A percentile compares a stretch with the other conserved stretches of the same genome.
These are phyloP conservation scores for Tulasnella sp. DNA, from an alignment of 768 basidiomycete species.

Conservation along the genomic window DNA sequence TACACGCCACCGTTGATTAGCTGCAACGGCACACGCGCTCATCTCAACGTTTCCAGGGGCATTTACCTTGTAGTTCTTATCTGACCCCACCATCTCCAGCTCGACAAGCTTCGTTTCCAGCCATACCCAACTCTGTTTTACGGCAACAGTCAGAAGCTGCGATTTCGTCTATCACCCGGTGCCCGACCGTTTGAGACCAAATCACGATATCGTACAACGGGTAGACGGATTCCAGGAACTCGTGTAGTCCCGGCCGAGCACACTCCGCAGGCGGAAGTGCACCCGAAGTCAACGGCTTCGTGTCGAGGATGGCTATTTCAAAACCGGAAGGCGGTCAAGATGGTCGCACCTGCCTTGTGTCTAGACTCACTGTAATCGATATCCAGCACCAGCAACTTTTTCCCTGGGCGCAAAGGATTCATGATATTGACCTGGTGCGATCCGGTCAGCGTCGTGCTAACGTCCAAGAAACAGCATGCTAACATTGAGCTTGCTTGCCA, in stretches of 20 bases:
- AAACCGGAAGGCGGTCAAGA: conserved; percentile 4
- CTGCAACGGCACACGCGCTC: conserved; percentile 20
- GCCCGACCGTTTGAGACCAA: conserved; percentile 49
- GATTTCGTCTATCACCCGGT: neutral
- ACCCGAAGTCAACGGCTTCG: conserved; percentile 77
- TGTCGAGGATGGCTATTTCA: conserved; percentile 68
- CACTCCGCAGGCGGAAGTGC: conserved; percentile 76
- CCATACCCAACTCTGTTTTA: conserved; percentile 27
- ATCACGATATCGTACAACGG: conserved; percentile 86
- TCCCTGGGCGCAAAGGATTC: conserved; percentile 67
- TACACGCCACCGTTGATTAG: conserved; percentile 10
- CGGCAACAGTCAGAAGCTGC: neutral
- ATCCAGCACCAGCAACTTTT: conserved; percentile 79
- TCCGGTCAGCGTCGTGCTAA: neutral
- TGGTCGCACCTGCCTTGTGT: conserved; percentile 25
- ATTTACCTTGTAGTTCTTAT: conserved; percentile 62
- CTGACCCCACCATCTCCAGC: conserved; percentile 73
- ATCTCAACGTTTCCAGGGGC: neutral
- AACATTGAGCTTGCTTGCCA: conserved; percentile 56
- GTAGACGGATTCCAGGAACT: conserved; percentile 75
- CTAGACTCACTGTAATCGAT: conserved; percentile 72
- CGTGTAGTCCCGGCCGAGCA: conserved; percentile 75
- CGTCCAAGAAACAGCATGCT: neutral
- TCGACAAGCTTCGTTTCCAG: conserved; percentile 53
- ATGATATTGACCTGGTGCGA: conserved; percentile 52